A percentile compares a stretch with the other conserved stretches of the same genome.
Conservation (phyloP, 306 rosid genomes). For the Medicago arabica region DNA sequence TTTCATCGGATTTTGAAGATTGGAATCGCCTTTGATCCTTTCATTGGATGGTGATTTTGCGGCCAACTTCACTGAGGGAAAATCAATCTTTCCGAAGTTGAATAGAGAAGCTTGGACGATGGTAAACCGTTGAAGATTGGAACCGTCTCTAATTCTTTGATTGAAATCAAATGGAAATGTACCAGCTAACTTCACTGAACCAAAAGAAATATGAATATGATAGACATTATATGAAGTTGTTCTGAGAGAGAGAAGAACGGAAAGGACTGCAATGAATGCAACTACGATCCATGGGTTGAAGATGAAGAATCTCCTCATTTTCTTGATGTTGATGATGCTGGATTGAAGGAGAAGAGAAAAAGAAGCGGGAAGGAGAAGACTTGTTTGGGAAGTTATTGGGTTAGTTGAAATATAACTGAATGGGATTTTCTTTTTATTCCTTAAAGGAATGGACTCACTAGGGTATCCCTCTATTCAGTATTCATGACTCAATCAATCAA, state of each 20-base stretch:
- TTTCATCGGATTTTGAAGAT: too few relatives aligned
- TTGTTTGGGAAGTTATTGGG: slow-evolving; percentile 18
- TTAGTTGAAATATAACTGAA: neutral
- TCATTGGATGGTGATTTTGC: slow-evolving; percentile 8
- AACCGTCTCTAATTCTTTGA: slow-evolving; percentile 30
- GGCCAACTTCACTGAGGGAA: too few relatives aligned
- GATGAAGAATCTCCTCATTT: slow-evolving; percentile 43
- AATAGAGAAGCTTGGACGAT: too few relatives aligned
- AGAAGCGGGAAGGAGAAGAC: slow-evolving; percentile 36
- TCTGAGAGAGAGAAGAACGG: slow-evolving; percentile 53
- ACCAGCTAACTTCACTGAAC: slow-evolving; percentile 2
- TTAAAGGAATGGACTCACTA: too few relatives aligned
- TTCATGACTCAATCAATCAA: too few relatives aligned
- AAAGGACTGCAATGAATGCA: slow-evolving; percentile 22
- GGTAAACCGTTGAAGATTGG: slow-evolving; percentile 35
- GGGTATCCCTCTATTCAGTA: too few relatives aligned
- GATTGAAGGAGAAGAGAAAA: neutral
- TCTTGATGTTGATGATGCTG: neutral
- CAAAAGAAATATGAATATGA: slow-evolving; percentile 24
- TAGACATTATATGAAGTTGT: slow-evolving; percentile 17
- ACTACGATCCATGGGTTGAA: slow-evolving; percentile 42
- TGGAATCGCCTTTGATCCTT: slow-evolving; percentile 37
- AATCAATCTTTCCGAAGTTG: too few relatives aligned
- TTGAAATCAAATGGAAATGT: slow-evolving; percentile 29
- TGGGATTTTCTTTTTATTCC: neutral